These are phyloP conservation scores for Metschnikowia kunwiensis DNA, from an alignment of 805 yeast species.

Conservation along the genomic window DNA sequence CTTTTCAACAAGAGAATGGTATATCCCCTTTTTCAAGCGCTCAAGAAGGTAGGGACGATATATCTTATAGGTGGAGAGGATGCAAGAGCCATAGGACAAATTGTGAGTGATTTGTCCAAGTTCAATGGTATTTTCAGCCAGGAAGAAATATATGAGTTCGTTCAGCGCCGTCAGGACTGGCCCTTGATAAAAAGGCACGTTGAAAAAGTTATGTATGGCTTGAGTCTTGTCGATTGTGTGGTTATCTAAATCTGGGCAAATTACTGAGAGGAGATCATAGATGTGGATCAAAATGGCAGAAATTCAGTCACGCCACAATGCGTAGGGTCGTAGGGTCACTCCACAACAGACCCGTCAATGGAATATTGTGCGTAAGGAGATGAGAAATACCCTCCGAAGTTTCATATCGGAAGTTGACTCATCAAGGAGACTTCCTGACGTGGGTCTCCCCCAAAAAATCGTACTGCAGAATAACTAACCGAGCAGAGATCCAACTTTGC, in stretches of 20 bases:
- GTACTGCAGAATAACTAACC: no score
- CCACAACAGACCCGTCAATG: no score
- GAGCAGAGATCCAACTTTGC: no score
- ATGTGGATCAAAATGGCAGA: no score
- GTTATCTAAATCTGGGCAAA: slow-evolving; percentile 44
- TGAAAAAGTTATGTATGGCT: slow-evolving; percentile 92
- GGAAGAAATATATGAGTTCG: slow-evolving; percentile 92
- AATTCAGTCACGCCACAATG: no score
- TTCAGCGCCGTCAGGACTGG: slow-evolving; percentile 89
- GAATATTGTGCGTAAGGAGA: no score
- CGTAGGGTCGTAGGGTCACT: no score
- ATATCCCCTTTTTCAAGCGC: slow-evolving; percentile 70
- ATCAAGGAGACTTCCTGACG: no score
- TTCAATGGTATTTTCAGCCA: slow-evolving; percentile 88
- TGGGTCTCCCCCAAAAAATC: no score
- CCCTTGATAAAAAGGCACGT: slow-evolving; percentile 67
- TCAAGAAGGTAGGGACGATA: slow-evolving; percentile 81
- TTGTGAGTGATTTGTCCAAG: slow-evolving; percentile 77
- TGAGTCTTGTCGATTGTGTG: slow-evolving; percentile 74
- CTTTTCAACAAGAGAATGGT: slow-evolving; percentile 62
- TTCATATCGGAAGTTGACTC: no score
- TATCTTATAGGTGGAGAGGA: slow-evolving; percentile 69
- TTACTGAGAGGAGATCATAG: no score
- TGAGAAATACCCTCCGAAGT: no score
- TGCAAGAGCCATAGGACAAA: slow-evolving; percentile 77